Percentiles rank a stretch among this genome's conserved stretches.
These are phyloP conservation scores for Dichotomopilus funicola DNA, from an alignment of 2,329 filamentous ascomycete genomes.

Conservation along the genomic window DNA sequence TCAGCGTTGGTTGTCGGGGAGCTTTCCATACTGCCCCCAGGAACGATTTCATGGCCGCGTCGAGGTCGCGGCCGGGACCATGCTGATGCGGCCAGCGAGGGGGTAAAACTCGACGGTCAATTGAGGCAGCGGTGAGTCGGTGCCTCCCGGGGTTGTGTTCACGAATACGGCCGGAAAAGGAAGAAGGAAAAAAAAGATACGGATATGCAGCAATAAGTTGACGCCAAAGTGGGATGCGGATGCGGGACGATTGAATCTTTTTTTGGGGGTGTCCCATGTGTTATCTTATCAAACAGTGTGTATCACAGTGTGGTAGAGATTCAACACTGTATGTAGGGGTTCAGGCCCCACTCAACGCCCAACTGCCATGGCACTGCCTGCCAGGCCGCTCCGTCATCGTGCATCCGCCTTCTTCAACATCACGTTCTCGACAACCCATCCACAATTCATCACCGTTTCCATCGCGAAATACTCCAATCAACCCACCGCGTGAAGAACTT, in stretches of 20 bases:
- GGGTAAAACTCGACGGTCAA: neutral
- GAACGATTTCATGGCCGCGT: constrained; percentile 24
- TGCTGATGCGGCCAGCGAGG: constrained; percentile 12
- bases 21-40: constrained; percentile 18
- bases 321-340: too few relatives aligned
- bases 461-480: neutral
- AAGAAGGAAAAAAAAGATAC: too few relatives aligned
- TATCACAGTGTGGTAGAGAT: too few relatives aligned
- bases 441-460: neutral
- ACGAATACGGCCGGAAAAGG: neutral
- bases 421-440: neutral
- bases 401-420: neutral
- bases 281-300: too few relatives aligned
- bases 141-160: neutral
- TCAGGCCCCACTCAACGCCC: neutral
- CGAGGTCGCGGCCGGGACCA: constrained; percentile 14
- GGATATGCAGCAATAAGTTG: too few relatives aligned
- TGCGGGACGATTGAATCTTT: too few relatives aligned
- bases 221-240: too few relatives aligned
- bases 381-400: constrained; percentile 6
- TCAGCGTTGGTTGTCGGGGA: constrained; percentile 9
- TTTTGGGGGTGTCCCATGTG: too few relatives aligned
- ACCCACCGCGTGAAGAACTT: neutral
- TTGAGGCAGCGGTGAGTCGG: neutral
- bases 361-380: neutral